Percentiles rank a stretch among this genome's conserved stretches.
These are phyloP conservation scores for Hygrocybe punicea DNA, from an alignment of 768 basidiomycete genomes.

Conservation along the genomic window DNA sequence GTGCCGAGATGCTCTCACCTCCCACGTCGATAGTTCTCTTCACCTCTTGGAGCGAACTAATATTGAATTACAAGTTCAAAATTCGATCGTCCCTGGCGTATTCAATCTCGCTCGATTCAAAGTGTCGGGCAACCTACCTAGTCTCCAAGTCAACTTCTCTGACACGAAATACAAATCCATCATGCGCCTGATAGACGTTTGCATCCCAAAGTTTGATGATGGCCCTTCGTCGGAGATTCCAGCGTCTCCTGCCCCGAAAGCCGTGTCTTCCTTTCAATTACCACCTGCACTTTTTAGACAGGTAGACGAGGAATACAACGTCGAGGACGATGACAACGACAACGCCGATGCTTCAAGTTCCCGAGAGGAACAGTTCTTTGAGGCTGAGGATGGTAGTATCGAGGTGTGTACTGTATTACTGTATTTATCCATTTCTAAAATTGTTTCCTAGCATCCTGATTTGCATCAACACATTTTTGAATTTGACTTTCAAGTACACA, in stretches of 20 bases:
- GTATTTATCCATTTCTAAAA: not conserved
- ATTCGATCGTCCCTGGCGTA: conserved; percentile 85
- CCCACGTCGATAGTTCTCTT: conserved; percentile 53
- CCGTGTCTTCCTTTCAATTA: conserved; percentile 45
- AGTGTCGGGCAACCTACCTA: conserved; percentile 82
- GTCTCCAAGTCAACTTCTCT: conserved; percentile 84
- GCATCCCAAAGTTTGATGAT: conserved; percentile 77
- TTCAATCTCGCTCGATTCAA: conserved; percentile 85
- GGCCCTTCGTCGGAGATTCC: conserved; percentile 24
- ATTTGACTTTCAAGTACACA: conserved; percentile 82
- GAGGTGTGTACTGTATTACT: conserved; percentile 38
- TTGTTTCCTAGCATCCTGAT: conserved; percentile 35
- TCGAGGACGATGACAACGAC: conserved; percentile 56
- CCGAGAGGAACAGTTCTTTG: conserved; percentile 61
- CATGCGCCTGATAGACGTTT: conserved; percentile 89
- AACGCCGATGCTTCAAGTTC: conserved; percentile 34
- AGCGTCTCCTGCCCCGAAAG: conserved; percentile 17
- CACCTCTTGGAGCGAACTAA: conserved; percentile 92
- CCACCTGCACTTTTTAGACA: conserved; percentile 54
- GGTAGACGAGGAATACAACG: conserved; percentile 60
- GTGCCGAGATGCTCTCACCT: conserved; percentile 75
- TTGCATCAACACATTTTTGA: conserved; percentile 67
- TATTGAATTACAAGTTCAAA: conserved; percentile 84
- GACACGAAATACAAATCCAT: conserved; percentile 88
- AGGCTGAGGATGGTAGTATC: conserved; percentile 59